Base-by-base conservation (phyloP, 192 early-diverging fungal species). In the Geranomyces variabilis region DNA sequence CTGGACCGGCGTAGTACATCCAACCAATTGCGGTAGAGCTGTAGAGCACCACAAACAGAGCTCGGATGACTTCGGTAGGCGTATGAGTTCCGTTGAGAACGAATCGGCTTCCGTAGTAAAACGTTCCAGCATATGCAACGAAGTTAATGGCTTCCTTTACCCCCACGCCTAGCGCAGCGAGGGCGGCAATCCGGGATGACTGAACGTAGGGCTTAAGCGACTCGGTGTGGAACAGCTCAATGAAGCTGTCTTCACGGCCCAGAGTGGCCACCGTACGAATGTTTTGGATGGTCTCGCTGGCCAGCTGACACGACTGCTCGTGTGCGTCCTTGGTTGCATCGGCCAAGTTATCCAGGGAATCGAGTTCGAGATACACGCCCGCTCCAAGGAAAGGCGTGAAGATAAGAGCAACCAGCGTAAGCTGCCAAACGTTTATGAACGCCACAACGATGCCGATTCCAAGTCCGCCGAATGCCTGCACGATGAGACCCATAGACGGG, bases 101-200 rank as follows among this genome's bases (percentile, higher is more conserved):
- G 31, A 90, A 82, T 36, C 80, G 77, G 45, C 88, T 64, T 46
- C 93, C 94, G 67, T 91, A 93, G 83, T 87, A 93, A 85, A 96
- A 93, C 21, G 89, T 89, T 22, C 94, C 22, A 17, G 88, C 87
- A 62, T 93, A 91, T 24, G 90, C 80, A 71, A 89, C 86, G 43
- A 91, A 83, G 68, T 84, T 79, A 56, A 88, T 78, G 48, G 83
- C 86, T 69, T 92, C 88, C 15, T 89, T 84, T 73, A 90, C 81
- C 24, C 88, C 91, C 67, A 89, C 89, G 45, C 91, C 91, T 59
- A 95, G 58, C 1, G 88, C 86, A 12, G 90, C 80, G 14, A 84
- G 64, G 17, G 77, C 65, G 61, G 90, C 88, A 75, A 87, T 89
- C 45, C 81, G 70, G 34, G 84, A 59, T n/a, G 92, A 88, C 22